phyloP scores from a whole-genome alignment of 805 yeast genomes.

The Spathaspora sp. region DNA sequence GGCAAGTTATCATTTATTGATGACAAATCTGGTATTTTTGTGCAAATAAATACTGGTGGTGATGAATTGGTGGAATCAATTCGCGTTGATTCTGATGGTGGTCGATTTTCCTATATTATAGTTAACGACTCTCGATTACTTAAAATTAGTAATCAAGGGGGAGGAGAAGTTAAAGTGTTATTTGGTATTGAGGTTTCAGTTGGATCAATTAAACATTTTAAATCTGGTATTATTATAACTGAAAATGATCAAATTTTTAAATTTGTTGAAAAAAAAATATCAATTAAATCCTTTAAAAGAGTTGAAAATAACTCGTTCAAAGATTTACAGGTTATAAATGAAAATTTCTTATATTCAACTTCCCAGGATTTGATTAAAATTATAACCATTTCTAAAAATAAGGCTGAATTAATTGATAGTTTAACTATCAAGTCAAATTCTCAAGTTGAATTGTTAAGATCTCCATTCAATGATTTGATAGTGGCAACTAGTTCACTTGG shows the following conservation, averaged over 20 bases:
- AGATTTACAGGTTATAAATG: slow-evolving; percentile 4
- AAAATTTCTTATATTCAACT: slow-evolving; percentile 2
- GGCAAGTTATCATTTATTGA: background rate
- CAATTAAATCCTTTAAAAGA: slow-evolving; percentile 3
- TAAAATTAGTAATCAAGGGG: background rate
- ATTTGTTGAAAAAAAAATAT: slow-evolving; percentile 1
- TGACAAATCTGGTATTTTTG: background rate
- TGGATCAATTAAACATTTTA: slow-evolving; percentile 8
- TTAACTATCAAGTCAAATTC: background rate
- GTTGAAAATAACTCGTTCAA: slow-evolving; percentile 7
- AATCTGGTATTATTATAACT: slow-evolving; percentile 9
- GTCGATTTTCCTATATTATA: slow-evolving; percentile 1
- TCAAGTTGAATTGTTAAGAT: slow-evolving; percentile 2
- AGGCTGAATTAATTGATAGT: background rate
- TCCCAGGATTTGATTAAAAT: slow-evolving; percentile 3
- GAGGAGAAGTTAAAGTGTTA: background rate
- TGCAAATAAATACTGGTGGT: background rate
- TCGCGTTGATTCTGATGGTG: slow-evolving; percentile 4
- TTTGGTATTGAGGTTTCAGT: slow-evolving; percentile 10
- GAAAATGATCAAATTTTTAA: slow-evolving; percentile 9
- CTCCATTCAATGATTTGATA: slow-evolving; percentile 8
- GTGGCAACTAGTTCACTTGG: slow-evolving; percentile 4
- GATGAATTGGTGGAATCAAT: background rate
- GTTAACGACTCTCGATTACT: slow-evolving; percentile 4
- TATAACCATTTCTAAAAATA: slow-evolving; percentile 1